Conservation (phyloP, 78 protist species). For the Dictyostelium capitatum region DNA sequence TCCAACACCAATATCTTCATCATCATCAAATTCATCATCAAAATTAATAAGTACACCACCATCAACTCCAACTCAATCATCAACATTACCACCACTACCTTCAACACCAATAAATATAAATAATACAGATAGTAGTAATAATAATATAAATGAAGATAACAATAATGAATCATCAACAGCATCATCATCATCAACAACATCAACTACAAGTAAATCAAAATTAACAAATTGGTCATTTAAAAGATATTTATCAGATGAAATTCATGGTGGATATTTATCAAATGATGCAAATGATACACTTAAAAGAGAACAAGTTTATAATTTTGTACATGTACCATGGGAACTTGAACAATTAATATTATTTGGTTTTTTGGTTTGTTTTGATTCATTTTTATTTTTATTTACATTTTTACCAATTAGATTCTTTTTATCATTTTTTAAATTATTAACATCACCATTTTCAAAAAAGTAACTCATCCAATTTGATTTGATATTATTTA, state of each 20-base stretch:
- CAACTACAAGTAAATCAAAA: neutral
- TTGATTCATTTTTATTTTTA: constrained; percentile 70
- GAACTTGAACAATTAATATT: constrained; percentile 69
- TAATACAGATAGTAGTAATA: neutral
- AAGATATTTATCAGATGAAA: constrained; percentile 78
- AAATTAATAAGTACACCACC: neutral
- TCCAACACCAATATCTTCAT: neutral
- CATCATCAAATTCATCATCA: neutral
- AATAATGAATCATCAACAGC: constrained; percentile 12
- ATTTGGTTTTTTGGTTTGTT: constrained; percentile 79
- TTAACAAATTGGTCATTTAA: constrained; percentile 75
- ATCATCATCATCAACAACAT: constrained; percentile 9
- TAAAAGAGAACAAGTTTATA: constrained; percentile 80
- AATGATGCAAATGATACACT: constrained; percentile 43
- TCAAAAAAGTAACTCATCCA: constrained; percentile 71
- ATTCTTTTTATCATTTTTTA: constrained; percentile 35
- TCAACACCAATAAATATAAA: neutral
- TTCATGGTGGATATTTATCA: constrained; percentile 67
- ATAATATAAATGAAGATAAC: neutral
- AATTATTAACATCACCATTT: constrained; percentile 38
- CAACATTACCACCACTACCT: neutral
- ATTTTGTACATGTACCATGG: constrained; percentile 86
- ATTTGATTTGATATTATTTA: no score
- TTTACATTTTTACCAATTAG: constrained; percentile 81
- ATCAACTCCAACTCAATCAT: neutral